These are phyloP conservation scores for Peniophora sp. DNA, from an alignment of 1,284 basidiomycete genomes.

Conservation along the genomic window DNA sequence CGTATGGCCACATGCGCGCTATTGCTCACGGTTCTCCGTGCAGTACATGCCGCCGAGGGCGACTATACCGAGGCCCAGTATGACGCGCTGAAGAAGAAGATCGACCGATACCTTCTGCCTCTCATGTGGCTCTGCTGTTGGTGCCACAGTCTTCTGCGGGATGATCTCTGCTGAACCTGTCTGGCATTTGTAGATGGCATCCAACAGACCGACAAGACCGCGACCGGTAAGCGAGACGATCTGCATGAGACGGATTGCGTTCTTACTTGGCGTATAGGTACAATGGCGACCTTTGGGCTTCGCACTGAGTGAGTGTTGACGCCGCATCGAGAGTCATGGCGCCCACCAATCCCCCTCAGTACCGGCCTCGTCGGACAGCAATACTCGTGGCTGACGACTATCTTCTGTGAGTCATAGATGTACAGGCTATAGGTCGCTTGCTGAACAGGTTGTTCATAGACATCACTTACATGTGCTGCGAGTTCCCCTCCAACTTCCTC, in stretches of 20 bases:
- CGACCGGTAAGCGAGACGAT: constrained; percentile 2
- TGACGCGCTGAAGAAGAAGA: constrained; percentile 8
- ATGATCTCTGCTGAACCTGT: neutral
- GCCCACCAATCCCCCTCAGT: neutral
- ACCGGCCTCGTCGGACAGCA: constrained; percentile 11
- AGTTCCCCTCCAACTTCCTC: constrained; percentile 10
- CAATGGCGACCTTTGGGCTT: constrained; percentile 8
- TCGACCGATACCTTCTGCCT: constrained; percentile 10
- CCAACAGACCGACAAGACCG: constrained; percentile 13
- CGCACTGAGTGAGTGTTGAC: neutral
- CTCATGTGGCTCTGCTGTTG: constrained; percentile 12
- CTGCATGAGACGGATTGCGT: neutral
- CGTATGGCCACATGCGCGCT: no score
- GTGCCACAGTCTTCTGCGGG: neutral
- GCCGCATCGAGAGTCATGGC: no score
- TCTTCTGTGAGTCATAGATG: neutral
- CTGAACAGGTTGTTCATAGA: neutral
- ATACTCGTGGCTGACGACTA: constrained; percentile 9
- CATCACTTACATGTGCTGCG: constrained; percentile 3
- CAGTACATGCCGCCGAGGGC: neutral
- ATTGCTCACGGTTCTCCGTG: neutral
- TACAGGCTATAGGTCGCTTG: no score
- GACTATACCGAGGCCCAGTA: constrained; percentile 10
- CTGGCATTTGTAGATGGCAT: constrained; percentile 7
- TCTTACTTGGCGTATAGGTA: constrained; percentile 4